phyloP scores from a whole-genome alignment of 2,329 filamentous ascomycete genomes.

The Microcyclosporella mali region DNA sequence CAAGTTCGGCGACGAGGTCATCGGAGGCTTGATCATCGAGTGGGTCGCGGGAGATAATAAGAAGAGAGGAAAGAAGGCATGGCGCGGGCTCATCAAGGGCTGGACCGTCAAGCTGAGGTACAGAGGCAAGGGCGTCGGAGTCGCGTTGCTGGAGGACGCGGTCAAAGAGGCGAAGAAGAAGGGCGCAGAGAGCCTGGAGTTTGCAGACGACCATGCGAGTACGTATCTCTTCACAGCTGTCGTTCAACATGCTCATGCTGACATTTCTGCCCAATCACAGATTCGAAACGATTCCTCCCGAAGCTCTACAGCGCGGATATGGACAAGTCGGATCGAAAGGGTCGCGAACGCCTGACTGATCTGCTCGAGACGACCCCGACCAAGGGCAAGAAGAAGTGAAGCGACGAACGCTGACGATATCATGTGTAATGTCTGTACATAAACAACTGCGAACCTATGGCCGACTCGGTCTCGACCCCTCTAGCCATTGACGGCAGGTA shows the following conservation, averaged over 20 bases:
- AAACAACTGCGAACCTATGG: background rate
- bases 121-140: conserved; percentile 65
- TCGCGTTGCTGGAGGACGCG: conserved; percentile 65
- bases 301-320: conserved; percentile 57
- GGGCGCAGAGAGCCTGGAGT: conserved; percentile 65
- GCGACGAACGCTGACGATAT: conserved; percentile 2
- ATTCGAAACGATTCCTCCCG: conserved; percentile 54
- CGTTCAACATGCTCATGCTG: conserved; percentile 3
- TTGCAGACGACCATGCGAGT: conserved; percentile 74
- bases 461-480: no score
- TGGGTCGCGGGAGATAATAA: conserved; percentile 48
- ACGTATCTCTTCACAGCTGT: conserved; percentile 32
- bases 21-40: conserved; percentile 64
- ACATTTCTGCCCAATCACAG: conserved; percentile 18
- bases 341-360: conserved; percentile 38
- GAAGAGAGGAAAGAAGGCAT: conserved; percentile 47
- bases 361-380: conserved; percentile 27
- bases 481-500: no score
- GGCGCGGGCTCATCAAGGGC: conserved; percentile 66
- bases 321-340: conserved; percentile 53
- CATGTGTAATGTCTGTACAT: conserved; percentile 3
- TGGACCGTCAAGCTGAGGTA: conserved; percentile 73
- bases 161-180: conserved; percentile 61
- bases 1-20: conserved; percentile 60
- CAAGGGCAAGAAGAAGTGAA: conserved; percentile 21